Base-by-base conservation (phyloP, 2,329 filamentous ascomycete species). In the Passalora sequoiae region DNA sequence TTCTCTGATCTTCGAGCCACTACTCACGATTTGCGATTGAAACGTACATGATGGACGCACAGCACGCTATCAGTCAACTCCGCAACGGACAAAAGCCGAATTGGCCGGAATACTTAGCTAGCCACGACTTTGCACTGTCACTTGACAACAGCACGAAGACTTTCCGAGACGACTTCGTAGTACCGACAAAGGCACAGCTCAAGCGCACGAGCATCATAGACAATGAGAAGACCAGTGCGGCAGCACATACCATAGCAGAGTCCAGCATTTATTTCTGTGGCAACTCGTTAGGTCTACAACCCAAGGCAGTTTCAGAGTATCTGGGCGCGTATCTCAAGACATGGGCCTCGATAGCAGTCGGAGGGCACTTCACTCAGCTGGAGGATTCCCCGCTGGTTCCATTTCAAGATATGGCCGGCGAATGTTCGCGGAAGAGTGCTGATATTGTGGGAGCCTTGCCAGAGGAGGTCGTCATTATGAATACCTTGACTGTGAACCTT, bases 201-300 rank as follows among this genome's bases (percentile, higher is more conserved):
- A 81, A 76, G 62, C 77, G 83, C 51, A 82, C 72, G 52, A 77
- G 73, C 0, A 63, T 85, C 4, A 58, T 44, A 54, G 58, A 54
- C 36, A 41, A 53, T 27, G 43, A 30, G 3, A 30, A 52, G n/a
- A 56, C 53, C 19, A 24, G 37, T 20, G 40, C 48, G 3, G 37
- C 42, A 1, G 53, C 55, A 16, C 40, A 47, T 13, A 43, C 40
- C 12, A 33, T 48, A 7, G 43, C 55, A 15, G 68, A 72, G 17
- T 68, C 70, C 36, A 76, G 74, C 47, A 82, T 88, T 47, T 95
- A 95, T 66, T 81, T 95, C 55, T 89, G 87, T 54, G 89, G 89
- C 41, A 94, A 95, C 69, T 94, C 88, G 0, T 75, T 95, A 1
- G 89, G 89, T 22, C 77, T 89, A 4, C 89, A 94, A 63, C 88